Conservation (phyloP, 352 stramenopile genomes). For the Peronosclerospora sorghi region DNA sequence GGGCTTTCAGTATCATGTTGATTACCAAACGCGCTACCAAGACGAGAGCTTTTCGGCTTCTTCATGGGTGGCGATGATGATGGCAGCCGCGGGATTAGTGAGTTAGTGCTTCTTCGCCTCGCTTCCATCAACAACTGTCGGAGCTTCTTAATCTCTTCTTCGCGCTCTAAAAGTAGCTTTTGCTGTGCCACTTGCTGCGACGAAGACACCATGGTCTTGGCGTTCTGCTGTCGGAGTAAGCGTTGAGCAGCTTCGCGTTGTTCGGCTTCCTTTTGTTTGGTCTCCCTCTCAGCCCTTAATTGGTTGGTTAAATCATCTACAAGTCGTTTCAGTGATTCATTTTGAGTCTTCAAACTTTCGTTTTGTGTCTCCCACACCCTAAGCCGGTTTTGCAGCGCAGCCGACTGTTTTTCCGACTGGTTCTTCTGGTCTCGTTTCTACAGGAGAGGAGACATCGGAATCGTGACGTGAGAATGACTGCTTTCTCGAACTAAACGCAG, state of each 20-base stretch:
- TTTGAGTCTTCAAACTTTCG: constrained; percentile 47
- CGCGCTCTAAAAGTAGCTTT: constrained; percentile 55
- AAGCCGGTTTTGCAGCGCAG: constrained; percentile 61
- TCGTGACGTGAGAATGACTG: constrained; percentile 25
- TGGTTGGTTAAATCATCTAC: constrained; percentile 61
- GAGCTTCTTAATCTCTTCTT: constrained; percentile 75
- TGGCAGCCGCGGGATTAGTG: constrained; percentile 53
- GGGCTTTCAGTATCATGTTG: constrained; percentile 22
- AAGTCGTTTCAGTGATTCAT: constrained; percentile 49
- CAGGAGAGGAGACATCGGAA: constrained; percentile 25
- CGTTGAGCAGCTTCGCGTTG: constrained; percentile 62
- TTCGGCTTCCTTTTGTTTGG: constrained; percentile 46
- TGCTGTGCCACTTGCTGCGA: constrained; percentile 61
- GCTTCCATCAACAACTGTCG: constrained; percentile 60
- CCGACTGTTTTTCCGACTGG: constrained; percentile 84
- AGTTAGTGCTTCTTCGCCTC: constrained; percentile 53
- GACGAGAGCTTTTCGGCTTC: constrained; percentile 26
- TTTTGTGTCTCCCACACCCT: constrained; percentile 71
- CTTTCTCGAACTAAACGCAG: constrained; percentile 21
- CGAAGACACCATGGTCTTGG: constrained; percentile 52
- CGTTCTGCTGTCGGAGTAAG: constrained; percentile 47
- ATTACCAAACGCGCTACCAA: constrained; percentile 9
- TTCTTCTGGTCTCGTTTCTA: constrained; percentile 89
- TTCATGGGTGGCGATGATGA: constrained; percentile 31
- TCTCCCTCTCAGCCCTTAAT: constrained; percentile 60